Percentiles rank a stretch among this genome's conserved stretches.
Evolutionary conservation across 306 rosid genomes (phyloP).

Genomic region (Pyrus betulifolia): DNA sequence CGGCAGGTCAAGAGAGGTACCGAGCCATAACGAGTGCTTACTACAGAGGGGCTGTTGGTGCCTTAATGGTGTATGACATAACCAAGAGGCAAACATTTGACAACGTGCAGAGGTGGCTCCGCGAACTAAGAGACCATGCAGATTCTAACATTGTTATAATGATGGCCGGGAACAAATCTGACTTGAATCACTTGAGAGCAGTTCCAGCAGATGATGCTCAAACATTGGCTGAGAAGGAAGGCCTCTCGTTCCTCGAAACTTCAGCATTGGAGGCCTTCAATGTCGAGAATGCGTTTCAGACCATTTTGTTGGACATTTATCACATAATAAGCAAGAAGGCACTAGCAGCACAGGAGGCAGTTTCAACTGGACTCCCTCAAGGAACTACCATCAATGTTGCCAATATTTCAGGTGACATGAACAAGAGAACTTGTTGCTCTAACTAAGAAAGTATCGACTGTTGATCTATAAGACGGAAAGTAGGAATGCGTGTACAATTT

Average conservation of each 20-base stretch:
- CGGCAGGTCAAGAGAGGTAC: slow-evolving; percentile 86
- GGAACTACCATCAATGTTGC: slow-evolving; percentile 65
- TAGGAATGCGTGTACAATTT: slow-evolving; percentile 9
- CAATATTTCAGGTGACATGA: slow-evolving; percentile 24
- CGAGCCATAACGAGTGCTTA: slow-evolving; percentile 79
- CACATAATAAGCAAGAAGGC: slow-evolving; percentile 72
- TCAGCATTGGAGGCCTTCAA: slow-evolving; percentile 67
- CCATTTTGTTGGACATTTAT: slow-evolving; percentile 61
- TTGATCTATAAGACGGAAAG: slow-evolving; percentile 1
- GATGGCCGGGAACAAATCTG: slow-evolving; percentile 70
- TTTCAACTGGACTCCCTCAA: slow-evolving; percentile 48
- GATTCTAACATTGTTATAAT: slow-evolving; percentile 73
- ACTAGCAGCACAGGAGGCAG: slow-evolving; percentile 64
- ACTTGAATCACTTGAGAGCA: slow-evolving; percentile 59
- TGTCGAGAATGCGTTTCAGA: slow-evolving; percentile 75
- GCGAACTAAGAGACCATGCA: slow-evolving; percentile 71
- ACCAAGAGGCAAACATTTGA: slow-evolving; percentile 77
- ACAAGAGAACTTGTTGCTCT: slow-evolving; percentile 57
- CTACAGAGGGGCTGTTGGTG: slow-evolving; percentile 84
- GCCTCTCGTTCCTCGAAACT: slow-evolving; percentile 57
- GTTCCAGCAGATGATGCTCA: slow-evolving; percentile 55
- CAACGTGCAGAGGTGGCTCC: slow-evolving; percentile 66
- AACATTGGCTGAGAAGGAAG: slow-evolving; percentile 54
- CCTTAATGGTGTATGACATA: slow-evolving; percentile 65
- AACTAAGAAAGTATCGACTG: slow-evolving; percentile 19